Base-by-base conservation (phyloP, 257 asterid genomes). In the Nicotiana tomentosiformis region DNA sequence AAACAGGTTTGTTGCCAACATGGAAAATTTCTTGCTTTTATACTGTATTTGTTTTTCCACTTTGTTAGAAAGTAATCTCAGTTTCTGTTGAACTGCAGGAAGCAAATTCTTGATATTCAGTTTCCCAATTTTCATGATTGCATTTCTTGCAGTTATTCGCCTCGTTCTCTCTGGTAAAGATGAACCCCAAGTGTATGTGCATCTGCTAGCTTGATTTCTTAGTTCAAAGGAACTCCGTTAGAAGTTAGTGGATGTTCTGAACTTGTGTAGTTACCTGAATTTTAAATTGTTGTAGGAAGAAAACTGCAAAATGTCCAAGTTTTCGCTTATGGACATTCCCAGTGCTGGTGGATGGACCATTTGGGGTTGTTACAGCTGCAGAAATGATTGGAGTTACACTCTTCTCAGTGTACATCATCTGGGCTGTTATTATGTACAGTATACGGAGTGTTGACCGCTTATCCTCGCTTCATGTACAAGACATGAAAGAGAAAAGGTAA, bases 311-410 rank as follows among this genome's bases (percentile, higher is more conserved):
- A 65, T 51, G 67, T 58, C 88, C 95, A 5, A 83, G 88, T 33
- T 84, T 93, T 39, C 88, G 94, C 23, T 61, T 94, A 77, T 90
- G 97, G 98, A 94, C 98, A n/a, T 90, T 94, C 77, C 97, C 98
- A 23, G 90, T 94, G 83, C 81, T 94, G n/a, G 94, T 91, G 69
- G 91, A 92, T 33, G 97, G 97, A 10, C 94, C 97, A 8, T 94
- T 94, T 33, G 98, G 98, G 33, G 98, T 94, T 66, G 97, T 94
- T 49, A 89, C 98, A 15, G 98, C 98, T 5, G 95, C 93, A 58
- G 98, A 94, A 86, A 85, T 90, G 79, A 88, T 94, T 81, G 97
- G 94, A 43, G 90, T 94, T 15, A 43, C 85, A 20, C 15, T 90
- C 49, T 92, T 94, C 30, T 6, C 84, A n/a, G 26, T 81, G 39